Percentiles rank a stretch among this genome's conserved stretches.
Conservation (phyloP, 108 stramenopile species). For the Nannochloropsis oceanica region DNA sequence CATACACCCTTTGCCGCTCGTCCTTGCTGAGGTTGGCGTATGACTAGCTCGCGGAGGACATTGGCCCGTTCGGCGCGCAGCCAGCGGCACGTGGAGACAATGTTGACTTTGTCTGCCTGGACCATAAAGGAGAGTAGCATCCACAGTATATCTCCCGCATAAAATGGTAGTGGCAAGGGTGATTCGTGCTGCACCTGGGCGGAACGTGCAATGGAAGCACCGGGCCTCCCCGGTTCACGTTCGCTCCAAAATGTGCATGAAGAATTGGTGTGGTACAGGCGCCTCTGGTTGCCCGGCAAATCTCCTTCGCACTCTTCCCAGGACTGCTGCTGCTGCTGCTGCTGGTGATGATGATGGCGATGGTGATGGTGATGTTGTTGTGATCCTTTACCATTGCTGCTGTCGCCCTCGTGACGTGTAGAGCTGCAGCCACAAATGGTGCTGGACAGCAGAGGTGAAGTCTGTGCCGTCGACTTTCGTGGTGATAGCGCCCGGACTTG, state of each 20-base stretch:
- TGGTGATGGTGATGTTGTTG: neutral
- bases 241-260: too few relatives aligned
- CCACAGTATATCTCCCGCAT: neutral
- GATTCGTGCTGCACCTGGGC: neutral
- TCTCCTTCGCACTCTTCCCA: neutral
- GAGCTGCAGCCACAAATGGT: too few relatives aligned
- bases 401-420: too few relatives aligned
- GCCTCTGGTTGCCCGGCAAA: neutral
- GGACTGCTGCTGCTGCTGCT: neutral
- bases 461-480: too few relatives aligned
- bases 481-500: too few relatives aligned
- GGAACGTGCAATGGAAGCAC: too few relatives aligned
- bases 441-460: too few relatives aligned
- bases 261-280: neutral
- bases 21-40: neutral
- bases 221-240: too few relatives aligned
- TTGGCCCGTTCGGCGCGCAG: neutral
- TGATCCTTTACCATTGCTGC: too few relatives aligned
- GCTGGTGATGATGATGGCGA: neutral
- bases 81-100: neutral
- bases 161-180: neutral
- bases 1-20: neutral
- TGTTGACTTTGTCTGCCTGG: neutral
- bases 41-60: neutral
- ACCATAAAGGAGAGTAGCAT: neutral